Evolutionary conservation across 768 basidiomycete genomes (phyloP).

Genomic region (Boletus reticuloceps): DNA sequence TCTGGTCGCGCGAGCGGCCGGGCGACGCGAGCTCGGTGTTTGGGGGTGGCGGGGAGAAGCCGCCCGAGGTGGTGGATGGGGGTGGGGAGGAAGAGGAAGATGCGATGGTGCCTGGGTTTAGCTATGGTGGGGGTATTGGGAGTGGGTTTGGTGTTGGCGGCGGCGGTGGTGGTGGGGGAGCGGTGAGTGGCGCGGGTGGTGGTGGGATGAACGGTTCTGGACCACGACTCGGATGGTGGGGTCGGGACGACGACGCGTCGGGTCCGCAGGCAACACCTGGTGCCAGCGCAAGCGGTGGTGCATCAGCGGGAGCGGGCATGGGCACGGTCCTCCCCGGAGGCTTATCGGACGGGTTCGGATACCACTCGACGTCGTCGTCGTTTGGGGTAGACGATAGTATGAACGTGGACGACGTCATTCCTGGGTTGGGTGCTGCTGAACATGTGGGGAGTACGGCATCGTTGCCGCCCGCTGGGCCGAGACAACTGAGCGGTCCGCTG

Average conservation of each 20-base stretch:
- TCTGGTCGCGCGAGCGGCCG: conserved; percentile 92
- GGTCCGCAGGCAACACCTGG: not conserved
- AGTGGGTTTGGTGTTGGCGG: conserved; percentile 22
- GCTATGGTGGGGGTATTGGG: conserved; percentile 31
- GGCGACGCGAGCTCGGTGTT: conserved; percentile 80
- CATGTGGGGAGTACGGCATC: conserved; percentile 14
- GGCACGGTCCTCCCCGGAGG: conserved; percentile 16
- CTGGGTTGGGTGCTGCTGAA: conserved; percentile 52
- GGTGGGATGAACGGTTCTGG: conserved; percentile 17
- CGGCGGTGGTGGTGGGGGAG: conserved; percentile 19
- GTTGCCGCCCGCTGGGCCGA: conserved; percentile 30
- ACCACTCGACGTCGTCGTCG: conserved; percentile 9
- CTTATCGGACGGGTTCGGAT: conserved; percentile 20
- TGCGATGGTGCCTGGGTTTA: conserved; percentile 72
- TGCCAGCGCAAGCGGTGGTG: no score
- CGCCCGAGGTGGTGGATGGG: conserved; percentile 61
- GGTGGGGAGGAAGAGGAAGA: conserved; percentile 75
- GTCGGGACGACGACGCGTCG: conserved; percentile 42
- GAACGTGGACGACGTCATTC: conserved; percentile 58
- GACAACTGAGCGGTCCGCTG: conserved; percentile 32
- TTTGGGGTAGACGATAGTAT: conserved; percentile 28
- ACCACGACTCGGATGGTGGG: conserved; percentile 37
- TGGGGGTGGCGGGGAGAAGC: conserved; percentile 80
- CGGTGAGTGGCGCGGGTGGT: conserved; percentile 23
- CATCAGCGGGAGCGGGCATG: no score